phyloP scores from a whole-genome alignment of 805 yeast genomes.

The Lipomyces mesembrius region DNA sequence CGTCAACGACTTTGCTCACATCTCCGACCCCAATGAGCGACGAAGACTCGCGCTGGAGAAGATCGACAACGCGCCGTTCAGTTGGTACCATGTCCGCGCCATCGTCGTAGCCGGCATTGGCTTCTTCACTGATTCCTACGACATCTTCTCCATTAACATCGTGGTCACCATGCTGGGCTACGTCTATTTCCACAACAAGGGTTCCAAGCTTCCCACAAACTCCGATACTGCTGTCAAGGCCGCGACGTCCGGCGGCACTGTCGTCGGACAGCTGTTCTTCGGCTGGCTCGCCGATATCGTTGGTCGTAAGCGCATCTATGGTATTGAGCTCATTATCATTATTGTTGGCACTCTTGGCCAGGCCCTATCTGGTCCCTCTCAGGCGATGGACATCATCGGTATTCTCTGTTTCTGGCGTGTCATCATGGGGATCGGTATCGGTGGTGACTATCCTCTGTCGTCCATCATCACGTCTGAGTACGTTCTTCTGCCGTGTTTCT shows the following conservation, averaged over 20 bases:
- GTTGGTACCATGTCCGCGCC: slow-evolving; percentile 58
- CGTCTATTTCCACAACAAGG: slow-evolving; percentile 67
- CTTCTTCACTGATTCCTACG: slow-evolving; percentile 90
- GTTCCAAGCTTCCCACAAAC: slow-evolving; percentile 63
- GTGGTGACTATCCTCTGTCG: slow-evolving; percentile 95
- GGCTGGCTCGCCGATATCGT: slow-evolving; percentile 80
- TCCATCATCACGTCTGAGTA: slow-evolving; percentile 87
- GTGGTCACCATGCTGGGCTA: slow-evolving; percentile 78
- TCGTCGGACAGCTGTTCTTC: slow-evolving; percentile 84
- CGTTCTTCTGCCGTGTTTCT: too few relatives aligned
- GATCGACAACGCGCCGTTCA: slow-evolving; percentile 61
- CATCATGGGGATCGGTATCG: slow-evolving; percentile 93
- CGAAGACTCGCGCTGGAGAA: slow-evolving; percentile 64
- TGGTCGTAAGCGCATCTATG: slow-evolving; percentile 88
- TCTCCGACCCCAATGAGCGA: slow-evolving; percentile 62
- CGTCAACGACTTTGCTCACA: slow-evolving; percentile 58
- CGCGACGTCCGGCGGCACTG: slow-evolving; percentile 92
- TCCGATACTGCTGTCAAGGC: slow-evolving; percentile 79
- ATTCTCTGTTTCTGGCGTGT: slow-evolving; percentile 78
- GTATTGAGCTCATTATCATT: slow-evolving; percentile 83
- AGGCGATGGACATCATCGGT: slow-evolving; percentile 53
- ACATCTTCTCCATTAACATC: slow-evolving; percentile 86
- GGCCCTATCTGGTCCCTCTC: slow-evolving; percentile 69
- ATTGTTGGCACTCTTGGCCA: slow-evolving; percentile 79
- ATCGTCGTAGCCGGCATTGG: slow-evolving; percentile 72